Base-by-base conservation (phyloP, 495 filamentous ascomycete species). In the Cairneyella variabilis region DNA sequence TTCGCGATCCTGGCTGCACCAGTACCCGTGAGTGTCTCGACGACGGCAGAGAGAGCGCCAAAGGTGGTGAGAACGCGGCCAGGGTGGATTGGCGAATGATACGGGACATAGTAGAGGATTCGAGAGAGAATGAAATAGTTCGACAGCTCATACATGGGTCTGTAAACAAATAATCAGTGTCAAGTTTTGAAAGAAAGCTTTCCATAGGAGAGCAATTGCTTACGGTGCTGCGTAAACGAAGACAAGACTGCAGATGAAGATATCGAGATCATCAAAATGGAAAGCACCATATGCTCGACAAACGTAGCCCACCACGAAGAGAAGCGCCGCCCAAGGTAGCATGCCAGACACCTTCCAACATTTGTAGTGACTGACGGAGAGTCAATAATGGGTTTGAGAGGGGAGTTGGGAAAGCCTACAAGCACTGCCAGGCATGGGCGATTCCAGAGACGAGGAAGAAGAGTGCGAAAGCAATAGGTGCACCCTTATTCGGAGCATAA, bases 61-160 rank as follows among this genome's bases (percentile, higher is more conserved):
- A 93, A 91, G n/a, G 86, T 89, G 3, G 82, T 83, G 50, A 88
- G 72, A 17, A 90, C 86, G 1, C 86, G 81, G 2, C 85, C 86
- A 0, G 88, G 89, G 64, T 91, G 85, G 48, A 91, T 83, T 0
- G 87, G 86, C 0, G 86, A 83, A 55, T 84, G 77, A 56, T 90
- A 85, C 0, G 89, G 89, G 26, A 88, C 81, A 68, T 89, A 90
- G 69, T 86, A 89, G 3, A 93, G 74, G 43, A 87, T 80, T 6
- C 88, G 83, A 21, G 85, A 88, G 18, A 92, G 79, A 48, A 84
- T 78, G 58, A 88, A 76, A 67, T 90, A 93, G 64, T 93, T 88
- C 23, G 81, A 76, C 0, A 83, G 78, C 57, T 88, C 84, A 55
- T 86, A 87, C 40, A 91, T 68, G 5, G 88, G 88, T 5, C 84